Evolutionary conservation across 176 grass and related monocot species (phyloP).

Genomic region (Oryza punctata): DNA sequence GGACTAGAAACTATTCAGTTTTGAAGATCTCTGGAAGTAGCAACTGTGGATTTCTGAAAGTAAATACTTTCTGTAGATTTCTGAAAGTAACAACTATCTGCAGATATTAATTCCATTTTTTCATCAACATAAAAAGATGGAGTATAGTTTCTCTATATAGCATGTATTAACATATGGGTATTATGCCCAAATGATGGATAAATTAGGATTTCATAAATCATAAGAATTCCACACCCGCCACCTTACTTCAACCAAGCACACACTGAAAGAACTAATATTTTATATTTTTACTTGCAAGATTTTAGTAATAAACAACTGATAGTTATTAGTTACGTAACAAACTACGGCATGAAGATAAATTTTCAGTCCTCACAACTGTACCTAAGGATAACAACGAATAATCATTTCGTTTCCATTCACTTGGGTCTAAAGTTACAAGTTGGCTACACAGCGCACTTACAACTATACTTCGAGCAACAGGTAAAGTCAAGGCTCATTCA

Average conservation of each 20-base stretch:
- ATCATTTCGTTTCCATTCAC: background rate
- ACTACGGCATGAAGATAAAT: slow-evolving; percentile 5
- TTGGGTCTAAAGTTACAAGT: slow-evolving; percentile 2
- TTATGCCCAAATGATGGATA: background rate
- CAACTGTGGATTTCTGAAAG: background rate
- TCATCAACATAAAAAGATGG: background rate
- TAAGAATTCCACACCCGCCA: background rate
- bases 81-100: background rate
- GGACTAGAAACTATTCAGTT: background rate
- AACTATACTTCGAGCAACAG: slow-evolving; percentile 17
- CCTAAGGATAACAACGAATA: background rate
- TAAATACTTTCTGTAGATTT: background rate
- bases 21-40: background rate
- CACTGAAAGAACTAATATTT: background rate
- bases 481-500: background rate
- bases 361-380: slow-evolving; percentile 8
- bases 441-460: background rate
- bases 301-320: background rate
- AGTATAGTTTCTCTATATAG: background rate
- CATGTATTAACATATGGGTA: slow-evolving; percentile 1
- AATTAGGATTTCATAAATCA: background rate
- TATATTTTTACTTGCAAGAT: background rate
- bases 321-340: background rate
- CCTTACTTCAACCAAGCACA: slow-evolving; percentile 2
- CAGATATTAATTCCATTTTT: slow-evolving; percentile 14